These are phyloP conservation scores for Neofusicoccum sp. DNA, from an alignment of 2,329 filamentous ascomycete species.

Conservation along the genomic window DNA sequence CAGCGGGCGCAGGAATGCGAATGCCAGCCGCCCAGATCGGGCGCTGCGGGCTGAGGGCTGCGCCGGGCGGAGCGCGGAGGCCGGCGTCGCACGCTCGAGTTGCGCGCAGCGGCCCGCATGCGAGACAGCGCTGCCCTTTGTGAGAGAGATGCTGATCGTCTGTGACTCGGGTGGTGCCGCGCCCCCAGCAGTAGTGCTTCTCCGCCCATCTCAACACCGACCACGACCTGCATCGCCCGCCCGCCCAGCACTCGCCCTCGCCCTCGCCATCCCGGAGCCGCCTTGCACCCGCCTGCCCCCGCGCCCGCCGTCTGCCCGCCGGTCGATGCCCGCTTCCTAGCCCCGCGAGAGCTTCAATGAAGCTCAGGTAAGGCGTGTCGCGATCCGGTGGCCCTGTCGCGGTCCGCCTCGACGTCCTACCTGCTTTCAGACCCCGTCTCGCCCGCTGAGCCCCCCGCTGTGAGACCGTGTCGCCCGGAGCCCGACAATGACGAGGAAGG, in stretches of 20 bases:
- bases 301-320: slow-evolving; percentile 4
- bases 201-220: slow-evolving; percentile 17
- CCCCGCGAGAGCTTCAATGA: slow-evolving; percentile 18
- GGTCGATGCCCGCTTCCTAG: slow-evolving; percentile 16
- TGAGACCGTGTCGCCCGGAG: slow-evolving; percentile 16
- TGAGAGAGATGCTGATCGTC: slow-evolving; percentile 17
- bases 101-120: slow-evolving; percentile 9
- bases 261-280: slow-evolving; percentile 11
- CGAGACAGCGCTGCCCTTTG: slow-evolving; percentile 17
- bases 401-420: slow-evolving; percentile 18
- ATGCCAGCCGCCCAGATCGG: slow-evolving; percentile 6
- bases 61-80: not conserved
- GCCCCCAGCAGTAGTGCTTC: slow-evolving; percentile 15
- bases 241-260: slow-evolving; percentile 8
- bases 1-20: slow-evolving; percentile 6
- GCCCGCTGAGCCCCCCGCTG: slow-evolving; percentile 12
- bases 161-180: slow-evolving; percentile 12
- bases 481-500: slow-evolving; percentile 62
- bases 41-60: not conserved
- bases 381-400: slow-evolving; percentile 18
- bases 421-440: slow-evolving; percentile 19
- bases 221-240: slow-evolving; percentile 11
- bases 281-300: slow-evolving; percentile 1
- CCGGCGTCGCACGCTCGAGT: slow-evolving; percentile 9
- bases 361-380: slow-evolving; percentile 17